Base-by-base conservation (phyloP, 1,139 yeast species). In the Blastobotrys capitulatus region DNA sequence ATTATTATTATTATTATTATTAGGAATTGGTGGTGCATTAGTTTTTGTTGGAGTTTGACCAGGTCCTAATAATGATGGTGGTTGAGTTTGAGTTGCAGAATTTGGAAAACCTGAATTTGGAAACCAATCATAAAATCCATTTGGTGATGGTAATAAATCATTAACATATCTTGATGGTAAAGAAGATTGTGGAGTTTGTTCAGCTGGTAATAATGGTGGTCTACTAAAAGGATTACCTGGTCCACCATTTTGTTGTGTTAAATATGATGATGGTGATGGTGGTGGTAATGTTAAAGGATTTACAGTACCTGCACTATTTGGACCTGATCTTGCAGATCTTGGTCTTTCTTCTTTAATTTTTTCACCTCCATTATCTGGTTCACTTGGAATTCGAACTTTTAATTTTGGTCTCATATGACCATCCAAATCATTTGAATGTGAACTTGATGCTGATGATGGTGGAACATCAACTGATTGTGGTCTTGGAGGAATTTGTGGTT, bases 121-220 rank as follows among this genome's bases (percentile, higher is more conserved):
- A 20, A 57, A 42, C 71, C 71, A 68, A 39, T 68, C 72, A 50
- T 69, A 70, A 44, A 65, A 67, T 53, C 67, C 68, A 10, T 72
- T 66, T 6, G 75, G 75, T 40, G 74, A 69, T 3, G 72, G 72
- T n/a, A 71, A 56, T 47, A 68, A 57, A 41, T 71, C 75, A 42
- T 62, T 64, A 44, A 71, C 63, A 49, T 68, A 70, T 26, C 70
- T 62, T 22, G 69, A 61, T 15, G 75, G 74, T 20, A 70, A 57
- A 5, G 70, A 66, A 4, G 72, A 63, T 16, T 69, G 49, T 2
- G 75, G 73, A 1, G 74, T 70, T 50, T 69, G 72, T 44, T 71
- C 74, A 52, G 45, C 59, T 4, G 36, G 25, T 57, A 56, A 55
- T 35, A 60, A 52, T 4, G 61, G 62, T 12, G 61, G 68, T 25